phyloP scores from a whole-genome alignment of 1,284 basidiomycete genomes.

The Boletus coffeatus region DNA sequence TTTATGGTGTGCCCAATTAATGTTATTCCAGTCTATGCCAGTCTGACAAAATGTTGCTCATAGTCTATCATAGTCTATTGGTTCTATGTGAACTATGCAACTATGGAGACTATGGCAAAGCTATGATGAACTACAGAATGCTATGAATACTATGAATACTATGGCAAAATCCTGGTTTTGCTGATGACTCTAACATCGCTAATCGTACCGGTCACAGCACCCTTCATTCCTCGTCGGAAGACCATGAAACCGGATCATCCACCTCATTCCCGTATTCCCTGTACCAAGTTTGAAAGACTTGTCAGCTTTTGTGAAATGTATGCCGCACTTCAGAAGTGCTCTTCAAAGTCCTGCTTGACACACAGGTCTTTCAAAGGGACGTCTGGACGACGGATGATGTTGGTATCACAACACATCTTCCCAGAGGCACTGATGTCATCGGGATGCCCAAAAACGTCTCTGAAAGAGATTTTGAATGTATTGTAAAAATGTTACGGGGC shows the following conservation, averaged over 20 bases:
- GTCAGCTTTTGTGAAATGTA: background rate
- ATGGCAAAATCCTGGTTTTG: too few species aligned
- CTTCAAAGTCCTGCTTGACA: background rate
- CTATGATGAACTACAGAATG: too few species aligned
- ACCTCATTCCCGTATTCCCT: background rate
- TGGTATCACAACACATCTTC: background rate
- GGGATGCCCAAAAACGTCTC: background rate
- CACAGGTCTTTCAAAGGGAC: background rate
- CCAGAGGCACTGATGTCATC: background rate
- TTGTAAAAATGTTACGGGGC: background rate
- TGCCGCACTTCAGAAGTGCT: background rate
- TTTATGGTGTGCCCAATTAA: too few species aligned
- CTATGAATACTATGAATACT: too few species aligned
- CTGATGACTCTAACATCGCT: background rate
- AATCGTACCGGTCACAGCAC: background rate
- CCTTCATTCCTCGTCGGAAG: background rate
- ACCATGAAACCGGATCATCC: background rate
- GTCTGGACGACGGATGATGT: background rate
- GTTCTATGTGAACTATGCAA: too few species aligned
- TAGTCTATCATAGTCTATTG: too few species aligned
- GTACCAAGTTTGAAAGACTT: background rate
- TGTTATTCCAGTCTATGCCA: too few species aligned
- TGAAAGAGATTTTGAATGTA: background rate
- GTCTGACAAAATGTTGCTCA: too few species aligned
- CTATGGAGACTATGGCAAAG: too few species aligned